Conservation (phyloP, 306 rosid species). For the peach (Prunus persica) region Prunus_persica_NCBIv2 NC_034011.1:20439001-20439500, state of each 20-base stretch:
- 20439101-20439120: no score
- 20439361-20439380: constrained; percentile 4
- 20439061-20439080: no score
- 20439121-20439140: no score
- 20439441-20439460: constrained; percentile 18
- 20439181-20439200: no score
- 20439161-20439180: no score
- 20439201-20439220: no score
- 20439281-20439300: neutral
- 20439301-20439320: neutral
- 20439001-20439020: no score
- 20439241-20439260: neutral
- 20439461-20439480: neutral
- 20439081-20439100: no score
- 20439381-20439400: constrained; percentile 2
- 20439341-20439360: constrained; percentile 7
- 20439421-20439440: neutral
- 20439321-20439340: constrained; percentile 68
- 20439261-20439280: no score
- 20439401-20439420: neutral
- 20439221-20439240: neutral
- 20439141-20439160: no score
- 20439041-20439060: no score
- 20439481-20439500: neutral
- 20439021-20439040: no score